Evolutionary conservation across 805 yeast genomes (phyloP).

Genomic region (Spathaspora gorwiae): DNA sequence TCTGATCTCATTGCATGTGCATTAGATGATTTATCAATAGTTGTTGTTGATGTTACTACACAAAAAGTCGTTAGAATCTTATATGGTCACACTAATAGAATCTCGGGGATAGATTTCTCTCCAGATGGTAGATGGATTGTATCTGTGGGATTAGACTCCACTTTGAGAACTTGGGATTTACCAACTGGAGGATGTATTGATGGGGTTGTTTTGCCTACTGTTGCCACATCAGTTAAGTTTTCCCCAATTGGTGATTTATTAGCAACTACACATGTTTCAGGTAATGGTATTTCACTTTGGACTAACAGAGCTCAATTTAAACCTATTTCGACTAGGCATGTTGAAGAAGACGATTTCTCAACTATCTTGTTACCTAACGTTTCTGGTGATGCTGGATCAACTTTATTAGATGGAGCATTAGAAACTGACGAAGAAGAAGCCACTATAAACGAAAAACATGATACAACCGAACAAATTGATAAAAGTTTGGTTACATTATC

Average conservation of each 20-base stretch:
- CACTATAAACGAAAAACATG: slow-evolving; percentile 34
- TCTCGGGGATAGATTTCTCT: slow-evolving; percentile 83
- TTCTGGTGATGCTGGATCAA: slow-evolving; percentile 72
- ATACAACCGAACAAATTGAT: slow-evolving; percentile 60
- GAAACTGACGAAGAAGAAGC: slow-evolving; percentile 33
- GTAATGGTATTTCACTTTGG: slow-evolving; percentile 91
- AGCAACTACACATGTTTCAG: slow-evolving; percentile 88
- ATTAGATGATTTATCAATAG: slow-evolving; percentile 80
- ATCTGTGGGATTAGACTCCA: slow-evolving; percentile 75
- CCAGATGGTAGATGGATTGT: slow-evolving; percentile 96
- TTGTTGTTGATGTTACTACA: slow-evolving; percentile 77
- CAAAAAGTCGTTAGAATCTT: slow-evolving; percentile 80
- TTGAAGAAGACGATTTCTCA: slow-evolving; percentile 71
- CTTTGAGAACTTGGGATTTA: slow-evolving; percentile 93
- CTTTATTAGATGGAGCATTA: slow-evolving; percentile 75
- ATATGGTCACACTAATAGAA: slow-evolving; percentile 84
- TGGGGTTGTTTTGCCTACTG: slow-evolving; percentile 71
- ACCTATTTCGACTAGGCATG: slow-evolving; percentile 67
- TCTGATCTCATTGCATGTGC: slow-evolving; percentile 84
- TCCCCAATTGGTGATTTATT: slow-evolving; percentile 86
- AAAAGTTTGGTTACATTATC: slow-evolving; percentile 67
- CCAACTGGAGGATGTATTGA: slow-evolving; percentile 97
- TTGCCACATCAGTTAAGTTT: slow-evolving; percentile 76
- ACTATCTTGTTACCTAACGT: slow-evolving; percentile 64
- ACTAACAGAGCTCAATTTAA: slow-evolving; percentile 82